A percentile compares a stretch with the other conserved stretches of the same genome.
These are phyloP conservation scores for Mollisiaceae sp. DNA, from an alignment of 2,329 filamentous ascomycete genomes.

Conservation along the genomic window DNA sequence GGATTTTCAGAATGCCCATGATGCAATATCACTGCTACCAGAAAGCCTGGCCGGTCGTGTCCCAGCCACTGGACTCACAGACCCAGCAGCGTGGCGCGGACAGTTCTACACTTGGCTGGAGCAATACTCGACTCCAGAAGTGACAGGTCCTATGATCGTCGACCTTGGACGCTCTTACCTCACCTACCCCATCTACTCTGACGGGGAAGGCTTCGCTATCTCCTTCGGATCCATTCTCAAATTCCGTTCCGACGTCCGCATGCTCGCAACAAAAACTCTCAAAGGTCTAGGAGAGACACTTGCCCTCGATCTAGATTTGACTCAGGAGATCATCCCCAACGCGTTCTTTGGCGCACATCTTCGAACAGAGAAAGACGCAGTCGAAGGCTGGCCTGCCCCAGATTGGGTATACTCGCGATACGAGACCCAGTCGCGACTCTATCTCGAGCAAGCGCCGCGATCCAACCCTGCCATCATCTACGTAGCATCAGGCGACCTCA, in stretches of 20 bases:
- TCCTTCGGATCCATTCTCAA: conserved; percentile 33
- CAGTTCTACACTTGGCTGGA: conserved; percentile 35
- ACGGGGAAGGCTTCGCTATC: conserved; percentile 28
- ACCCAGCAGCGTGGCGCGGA: conserved; percentile 35
- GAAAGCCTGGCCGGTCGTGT: too few relatives aligned
- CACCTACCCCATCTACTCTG: conserved; percentile 31
- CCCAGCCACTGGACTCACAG: conserved; percentile 29
- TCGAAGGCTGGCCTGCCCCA: conserved; percentile 28
- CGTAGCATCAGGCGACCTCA: conserved; percentile 49
- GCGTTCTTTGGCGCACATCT: conserved; percentile 37
- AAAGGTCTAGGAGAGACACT: conserved; percentile 18
- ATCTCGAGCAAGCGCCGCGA: conserved; percentile 42
- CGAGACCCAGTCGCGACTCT: conserved; percentile 43
- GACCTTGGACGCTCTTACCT: conserved; percentile 32
- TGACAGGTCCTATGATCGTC: conserved; percentile 21
- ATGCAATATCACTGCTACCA: too few relatives aligned
- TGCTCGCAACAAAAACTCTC: conserved; percentile 31
- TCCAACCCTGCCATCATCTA: conserved; percentile 45
- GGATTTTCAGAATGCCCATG: too few relatives aligned
- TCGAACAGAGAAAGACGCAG: conserved; percentile 36
- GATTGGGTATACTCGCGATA: conserved; percentile 32
- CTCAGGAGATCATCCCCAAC: conserved; percentile 14
- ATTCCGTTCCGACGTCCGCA: conserved; percentile 31
- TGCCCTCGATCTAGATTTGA: conserved; percentile 14
- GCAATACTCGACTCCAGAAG: conserved; percentile 7